Base-by-base conservation (phyloP, 2,329 filamentous ascomycete species). In the Epicoccum sorghinum region DNA sequence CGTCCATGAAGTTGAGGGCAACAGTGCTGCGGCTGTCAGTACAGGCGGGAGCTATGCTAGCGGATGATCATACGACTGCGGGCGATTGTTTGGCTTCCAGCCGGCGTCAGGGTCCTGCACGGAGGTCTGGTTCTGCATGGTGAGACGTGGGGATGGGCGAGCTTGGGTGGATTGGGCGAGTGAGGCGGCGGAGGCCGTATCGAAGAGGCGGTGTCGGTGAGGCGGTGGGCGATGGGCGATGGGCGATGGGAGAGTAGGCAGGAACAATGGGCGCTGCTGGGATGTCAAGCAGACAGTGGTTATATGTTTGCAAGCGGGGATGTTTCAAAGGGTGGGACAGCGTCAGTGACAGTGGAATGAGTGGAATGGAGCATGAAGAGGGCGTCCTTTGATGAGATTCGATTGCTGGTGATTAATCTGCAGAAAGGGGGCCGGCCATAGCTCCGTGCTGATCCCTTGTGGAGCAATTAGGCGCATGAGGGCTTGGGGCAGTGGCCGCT, bases 1-100 rank as follows among this genome's bases (percentile, higher is more conserved):
- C 90, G 39, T 86, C 82, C 55, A 91, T 93, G 78, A 97, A 96
- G 71, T 89, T 91, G 66, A 86, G 89, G 48, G 92, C 93, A 76
- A 96, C 87, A 57, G 90, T 95, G 60, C 93, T 96, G 76, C 41
- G 52, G 64, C 70, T 43, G 65, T 72, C 57, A 72, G 70, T 56
- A 52, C 39, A 29, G 22, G 53, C 40, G 56, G 62, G 57, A 56
- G 58, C 48, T 55, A 61, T 58, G 57, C 55, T 62, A 65, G 60
- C 61, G 60, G 64, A 58, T 51, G 57, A 54, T 60, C 90, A 75
- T 82, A 95, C 90, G 91, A 95, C 79, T 93, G 89, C 62, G 91
- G 91, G 62, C 91, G 89, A 69, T 83, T 85, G 72, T 80, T 93
- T 65, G 90, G 89, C 83, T 91, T 86, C 89, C 89, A 93, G 78